Evolutionary conservation across 345 rosid species (phyloP), one percentile per base, ranked within the genome.

Genomic region (Microcos paniculata): DNA sequence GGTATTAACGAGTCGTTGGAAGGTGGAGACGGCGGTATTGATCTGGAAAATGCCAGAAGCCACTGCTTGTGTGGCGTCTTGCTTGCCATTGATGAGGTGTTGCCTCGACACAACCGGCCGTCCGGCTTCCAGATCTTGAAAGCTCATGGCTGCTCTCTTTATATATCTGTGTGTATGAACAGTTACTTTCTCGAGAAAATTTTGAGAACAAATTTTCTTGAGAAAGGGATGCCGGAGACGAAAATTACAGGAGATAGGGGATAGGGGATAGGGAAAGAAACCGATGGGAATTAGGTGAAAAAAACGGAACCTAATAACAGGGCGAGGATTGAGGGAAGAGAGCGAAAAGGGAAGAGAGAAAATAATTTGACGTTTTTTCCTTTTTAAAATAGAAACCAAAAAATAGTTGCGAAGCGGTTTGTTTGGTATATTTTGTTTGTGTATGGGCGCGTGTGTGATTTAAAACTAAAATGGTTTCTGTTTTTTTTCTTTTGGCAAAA

Each of bases 21-120:
- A 96, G 7, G 99, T 88, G n/a, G 95, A 88, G 45, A 96, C 98
- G 82, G 94, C 88, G 68, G 99, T 96, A 78, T 91, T 96, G 92
- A 93, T 96, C 89, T 91, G 98, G 88, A 96, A 96, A n/a, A 96
- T 89, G 40, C 98, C 99, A 15, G 98, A 92, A 13, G 94, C 97
- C 8, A 96, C 93, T 56, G 94, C 96, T 82, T 96, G 97, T 35
- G 97, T 90, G 55, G 96, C 79, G 70, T 92, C 96, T 74, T 90
- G 91, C 77, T 87, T 84, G 63, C 88, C 90, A 63, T 88, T 88
- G 82, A 77, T 76, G 66, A 77, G 67, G 70, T 80, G 89, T 65
- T 90, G 83, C 80, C 90, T 75, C 14, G 89, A 77, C 73, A 86
- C 82, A 52, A 74, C 75, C 16, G 89, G 77, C 75, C 97, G 79